Conservation (phyloP, 768 basidiomycete genomes). For the Leccinellum albellum region DNA sequence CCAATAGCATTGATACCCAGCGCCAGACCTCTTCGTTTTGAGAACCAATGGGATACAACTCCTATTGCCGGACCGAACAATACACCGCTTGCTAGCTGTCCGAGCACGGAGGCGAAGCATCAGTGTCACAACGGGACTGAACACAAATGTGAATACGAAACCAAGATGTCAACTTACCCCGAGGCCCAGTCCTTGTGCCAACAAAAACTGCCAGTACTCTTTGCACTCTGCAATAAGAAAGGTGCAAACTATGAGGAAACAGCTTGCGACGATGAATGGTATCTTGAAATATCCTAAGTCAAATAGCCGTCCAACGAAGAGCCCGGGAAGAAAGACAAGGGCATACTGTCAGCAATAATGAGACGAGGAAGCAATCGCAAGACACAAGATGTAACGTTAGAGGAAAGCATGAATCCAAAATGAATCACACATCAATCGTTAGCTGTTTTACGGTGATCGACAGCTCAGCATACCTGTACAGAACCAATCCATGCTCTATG, state of each 20-base stretch:
- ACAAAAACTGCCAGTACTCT: constrained; percentile 68
- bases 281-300: constrained; percentile 66
- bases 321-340: constrained; percentile 57
- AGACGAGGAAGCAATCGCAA: too few species aligned
- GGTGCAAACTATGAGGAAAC: constrained; percentile 48
- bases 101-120: background rate
- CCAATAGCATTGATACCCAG: constrained; percentile 68
- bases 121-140: background rate
- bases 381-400: background rate
- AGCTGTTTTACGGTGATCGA: background rate
- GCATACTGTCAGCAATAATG: constrained; percentile 44
- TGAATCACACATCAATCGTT: background rate
- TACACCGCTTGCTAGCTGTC: constrained; percentile 45
- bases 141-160: background rate
- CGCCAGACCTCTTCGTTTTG: constrained; percentile 50
- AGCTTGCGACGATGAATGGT: constrained; percentile 46
- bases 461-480: constrained; percentile 45
- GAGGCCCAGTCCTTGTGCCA: constrained; percentile 67
- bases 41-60: constrained; percentile 73
- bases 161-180: constrained; percentile 43
- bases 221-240: constrained; percentile 69
- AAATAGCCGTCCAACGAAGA: constrained; percentile 65
- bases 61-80: constrained; percentile 61
- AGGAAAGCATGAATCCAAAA: background rate
- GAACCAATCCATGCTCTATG: constrained; percentile 79